Evolutionary conservation across 352 stramenopile genomes (phyloP), one percentile per base, ranked within the genome.

Genomic region (Poterioochromonas sp.): DNA sequence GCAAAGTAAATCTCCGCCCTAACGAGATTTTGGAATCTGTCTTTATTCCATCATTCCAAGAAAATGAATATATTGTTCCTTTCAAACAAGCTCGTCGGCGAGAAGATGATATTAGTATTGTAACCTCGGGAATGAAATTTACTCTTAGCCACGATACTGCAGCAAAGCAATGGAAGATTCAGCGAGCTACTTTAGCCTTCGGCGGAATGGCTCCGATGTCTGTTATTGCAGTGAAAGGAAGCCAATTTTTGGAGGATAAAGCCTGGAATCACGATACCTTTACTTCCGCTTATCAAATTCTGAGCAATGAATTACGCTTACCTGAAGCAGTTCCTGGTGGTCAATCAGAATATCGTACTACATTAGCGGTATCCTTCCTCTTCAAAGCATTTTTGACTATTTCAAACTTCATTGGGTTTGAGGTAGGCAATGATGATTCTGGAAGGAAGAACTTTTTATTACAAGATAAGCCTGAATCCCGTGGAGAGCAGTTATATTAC

Each of bases 101-200:
- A 26, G 93, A 98, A 83, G 94, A 98, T 84, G 94, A 98, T 82
- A 98, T 98, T 71, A 95, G 87, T 78, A 98, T 98, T 80, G 93
- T 98, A 54, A 98, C 93, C 0, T 87, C 88, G 0, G 92, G 92
- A 22, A 94, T 98, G 82, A 88, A 90, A 12, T 86, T 98, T 1
- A 82, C 85, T 43, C 80, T 97, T 11, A 83, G 87, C 44, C 86
- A 83, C 11, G 73, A 71, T 22, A 41, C 26, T 63, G 29, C 18
- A 41, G 64, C 34, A 0, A 26, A 20, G 0, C 29, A 34, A 35
- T 89, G 83, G 65, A 76, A 85, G 0, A 84, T 94, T 60, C 77
- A 84, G 32, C 82, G 90, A 44, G 80, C 84, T 39, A 34, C 65
- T 3, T 80, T 93, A 39, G 86, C 86, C 12, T 94, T 91, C 86